Evolutionary conservation across 106 monocot species (phyloP).

Genomic region (Apostasia ramifera): DNA sequence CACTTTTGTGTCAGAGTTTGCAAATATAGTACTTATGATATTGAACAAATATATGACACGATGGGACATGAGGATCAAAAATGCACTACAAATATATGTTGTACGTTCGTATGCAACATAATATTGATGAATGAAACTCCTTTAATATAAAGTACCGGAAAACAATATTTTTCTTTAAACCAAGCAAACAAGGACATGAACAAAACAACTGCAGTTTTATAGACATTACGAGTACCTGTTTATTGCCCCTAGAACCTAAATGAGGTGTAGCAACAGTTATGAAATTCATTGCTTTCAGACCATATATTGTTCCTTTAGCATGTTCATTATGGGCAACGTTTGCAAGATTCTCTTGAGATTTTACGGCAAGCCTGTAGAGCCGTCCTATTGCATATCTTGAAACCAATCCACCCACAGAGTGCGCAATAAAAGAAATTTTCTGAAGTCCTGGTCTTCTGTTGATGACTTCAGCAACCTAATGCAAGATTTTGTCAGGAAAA

Average conservation of each 20-base stretch:
- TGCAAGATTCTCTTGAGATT: constrained; percentile 11
- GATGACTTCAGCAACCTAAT: constrained; percentile 60
- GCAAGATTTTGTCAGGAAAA: constrained; percentile 3
- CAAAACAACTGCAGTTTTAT: no score
- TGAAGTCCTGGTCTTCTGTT: constrained; percentile 38
- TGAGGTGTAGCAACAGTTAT: constrained; percentile 96
- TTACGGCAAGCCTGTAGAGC: constrained; percentile 41
- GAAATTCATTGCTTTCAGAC: constrained; percentile 91
- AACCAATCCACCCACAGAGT: constrained; percentile 95
- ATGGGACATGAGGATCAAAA: no score
- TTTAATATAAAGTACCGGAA: no score
- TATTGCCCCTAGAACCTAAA: constrained; percentile 95
- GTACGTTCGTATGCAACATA: no score
- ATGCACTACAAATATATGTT: no score
- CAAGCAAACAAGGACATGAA: no score
- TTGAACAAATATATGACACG: no score
- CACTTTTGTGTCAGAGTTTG: no score
- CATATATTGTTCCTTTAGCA: constrained; percentile 58
- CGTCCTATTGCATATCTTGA: constrained; percentile 92
- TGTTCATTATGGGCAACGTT: constrained; percentile 10
- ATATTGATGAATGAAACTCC: no score
- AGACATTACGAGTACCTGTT: constrained; percentile 43
- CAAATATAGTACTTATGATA: no score
- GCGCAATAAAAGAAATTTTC: constrained; percentile 90
- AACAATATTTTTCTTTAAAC: no score